Evolutionary conservation across 2,329 filamentous ascomycete genomes (phyloP).

Genomic region (Diaporthe citrichinensis): DNA sequence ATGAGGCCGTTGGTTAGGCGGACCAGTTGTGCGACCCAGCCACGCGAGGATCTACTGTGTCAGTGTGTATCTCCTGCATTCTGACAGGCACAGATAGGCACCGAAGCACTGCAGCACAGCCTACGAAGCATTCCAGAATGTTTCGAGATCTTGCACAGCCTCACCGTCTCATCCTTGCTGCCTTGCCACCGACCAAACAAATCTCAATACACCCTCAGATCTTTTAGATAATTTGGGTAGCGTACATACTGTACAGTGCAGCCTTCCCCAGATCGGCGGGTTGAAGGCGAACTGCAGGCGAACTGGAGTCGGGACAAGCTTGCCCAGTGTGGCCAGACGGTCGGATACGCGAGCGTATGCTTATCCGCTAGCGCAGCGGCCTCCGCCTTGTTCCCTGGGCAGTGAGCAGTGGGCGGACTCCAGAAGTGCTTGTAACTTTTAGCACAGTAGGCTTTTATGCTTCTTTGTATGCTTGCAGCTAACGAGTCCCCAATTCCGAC

Average conservation of each 20-base stretch:
- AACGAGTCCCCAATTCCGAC: not conserved
- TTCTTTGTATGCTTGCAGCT: constrained; percentile 17
- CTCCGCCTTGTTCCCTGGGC: constrained; percentile 7
- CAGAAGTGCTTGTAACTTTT: not conserved
- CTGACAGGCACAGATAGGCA: constrained; percentile 15
- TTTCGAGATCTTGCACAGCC: constrained; percentile 21
- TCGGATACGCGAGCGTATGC: not conserved
- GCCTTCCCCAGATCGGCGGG: not conserved
- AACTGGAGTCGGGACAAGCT: not conserved
- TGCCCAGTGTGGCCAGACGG: not conserved
- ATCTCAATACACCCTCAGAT: not conserved
- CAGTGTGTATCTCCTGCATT: not conserved
- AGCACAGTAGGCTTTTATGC: not conserved
- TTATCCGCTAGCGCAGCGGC: constrained; percentile 18
- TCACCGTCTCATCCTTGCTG: not conserved
- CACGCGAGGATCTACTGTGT: not conserved
- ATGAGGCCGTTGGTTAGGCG: not conserved
- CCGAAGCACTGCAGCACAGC: not conserved
- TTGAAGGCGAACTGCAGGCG: not conserved
- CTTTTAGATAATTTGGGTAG: constrained; percentile 5
- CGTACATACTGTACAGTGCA: not conserved
- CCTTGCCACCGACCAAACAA: not conserved
- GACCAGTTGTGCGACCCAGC: constrained; percentile 6
- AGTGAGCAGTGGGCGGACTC: not conserved
- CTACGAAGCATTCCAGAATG: constrained; percentile 29